These are phyloP conservation scores for Leccinum truebloodii DNA, from an alignment of 768 basidiomycete species.

Conservation along the genomic window DNA sequence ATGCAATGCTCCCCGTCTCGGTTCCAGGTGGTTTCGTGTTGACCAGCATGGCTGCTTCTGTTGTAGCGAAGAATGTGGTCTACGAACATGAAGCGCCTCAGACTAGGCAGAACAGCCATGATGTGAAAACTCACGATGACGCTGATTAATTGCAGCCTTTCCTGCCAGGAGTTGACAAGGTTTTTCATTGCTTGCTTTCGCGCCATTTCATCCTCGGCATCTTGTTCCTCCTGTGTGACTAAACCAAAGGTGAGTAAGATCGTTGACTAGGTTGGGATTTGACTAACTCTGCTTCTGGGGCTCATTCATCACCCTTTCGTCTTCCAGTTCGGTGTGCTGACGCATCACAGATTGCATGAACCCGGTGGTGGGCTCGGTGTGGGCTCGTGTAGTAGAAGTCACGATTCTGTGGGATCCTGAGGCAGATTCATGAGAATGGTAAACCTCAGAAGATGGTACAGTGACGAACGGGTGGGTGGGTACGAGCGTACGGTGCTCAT, in stretches of 20 bases:
- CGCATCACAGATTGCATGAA: constrained; percentile 28
- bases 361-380: constrained; percentile 21
- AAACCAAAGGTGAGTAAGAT: not conserved
- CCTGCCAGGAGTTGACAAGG: constrained; percentile 62
- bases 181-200: constrained; percentile 47
- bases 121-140: constrained; percentile 48
- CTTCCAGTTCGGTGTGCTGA: constrained; percentile 6
- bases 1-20: constrained; percentile 12
- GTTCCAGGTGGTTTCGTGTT: constrained; percentile 38
- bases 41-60: constrained; percentile 53
- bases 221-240: constrained; percentile 53
- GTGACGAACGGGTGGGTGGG: constrained; percentile 10
- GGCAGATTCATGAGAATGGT: constrained; percentile 2
- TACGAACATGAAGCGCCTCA: constrained; percentile 21
- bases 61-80: constrained; percentile 66
- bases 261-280: not conserved
- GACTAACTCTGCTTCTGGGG: constrained; percentile 25
- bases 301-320: constrained; percentile 14
- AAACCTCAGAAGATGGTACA: not conserved
- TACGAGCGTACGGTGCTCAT: constrained; percentile 18
- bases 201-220: constrained; percentile 47
- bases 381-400: constrained; percentile 13
- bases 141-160: constrained; percentile 59
- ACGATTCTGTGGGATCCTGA: constrained; percentile 17
- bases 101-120: not conserved